phyloP scores from a whole-genome alignment of 345 rosid genomes.

The Acer saccharum region DNA sequence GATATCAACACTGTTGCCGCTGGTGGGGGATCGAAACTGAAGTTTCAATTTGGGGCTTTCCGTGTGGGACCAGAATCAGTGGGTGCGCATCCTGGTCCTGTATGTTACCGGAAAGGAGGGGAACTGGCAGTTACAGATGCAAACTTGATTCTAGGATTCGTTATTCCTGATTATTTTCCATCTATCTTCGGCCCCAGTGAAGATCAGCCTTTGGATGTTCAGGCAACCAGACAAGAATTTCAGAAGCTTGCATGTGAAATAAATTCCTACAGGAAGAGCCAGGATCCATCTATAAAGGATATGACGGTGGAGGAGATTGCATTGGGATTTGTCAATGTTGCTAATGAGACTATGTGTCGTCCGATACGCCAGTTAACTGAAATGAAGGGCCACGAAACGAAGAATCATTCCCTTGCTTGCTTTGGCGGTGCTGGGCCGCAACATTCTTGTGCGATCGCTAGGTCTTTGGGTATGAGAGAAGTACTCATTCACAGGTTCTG shows the following conservation, averaged over 20 bases:
- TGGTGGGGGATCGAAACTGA: slow-evolving; percentile 94
- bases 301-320: slow-evolving; percentile 91
- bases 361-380: slow-evolving; percentile 94
- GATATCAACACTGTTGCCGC: slow-evolving; percentile 98
- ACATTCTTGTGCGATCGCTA: slow-evolving; percentile 95
- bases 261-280: slow-evolving; percentile 77
- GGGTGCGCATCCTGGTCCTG: slow-evolving; percentile 99
- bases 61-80: slow-evolving; percentile 95
- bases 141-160: slow-evolving; percentile 80
- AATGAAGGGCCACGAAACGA: slow-evolving; percentile 99
- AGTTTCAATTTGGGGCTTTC: slow-evolving; percentile 92
- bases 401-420: slow-evolving; percentile 91
- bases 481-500: slow-evolving; percentile 86
- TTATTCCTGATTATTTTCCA: slow-evolving; percentile 93
- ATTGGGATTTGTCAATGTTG: slow-evolving; percentile 88
- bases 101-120: slow-evolving; percentile 94
- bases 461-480: slow-evolving; percentile 91
- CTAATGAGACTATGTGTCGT: slow-evolving; percentile 98
- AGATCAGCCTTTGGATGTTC: slow-evolving; percentile 76
- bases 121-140: slow-evolving; percentile 95
- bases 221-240: slow-evolving; percentile 75
- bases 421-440: slow-evolving; percentile 99
- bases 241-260: slow-evolving; percentile 72
- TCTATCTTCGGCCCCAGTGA: slow-evolving; percentile 90
- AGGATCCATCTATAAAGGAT: slow-evolving; percentile 68